Evolutionary conservation across 2,329 filamentous ascomycete genomes (phyloP), one percentile per base, ranked within the genome.

Genomic region (Apiospora malaysiana): DNA sequence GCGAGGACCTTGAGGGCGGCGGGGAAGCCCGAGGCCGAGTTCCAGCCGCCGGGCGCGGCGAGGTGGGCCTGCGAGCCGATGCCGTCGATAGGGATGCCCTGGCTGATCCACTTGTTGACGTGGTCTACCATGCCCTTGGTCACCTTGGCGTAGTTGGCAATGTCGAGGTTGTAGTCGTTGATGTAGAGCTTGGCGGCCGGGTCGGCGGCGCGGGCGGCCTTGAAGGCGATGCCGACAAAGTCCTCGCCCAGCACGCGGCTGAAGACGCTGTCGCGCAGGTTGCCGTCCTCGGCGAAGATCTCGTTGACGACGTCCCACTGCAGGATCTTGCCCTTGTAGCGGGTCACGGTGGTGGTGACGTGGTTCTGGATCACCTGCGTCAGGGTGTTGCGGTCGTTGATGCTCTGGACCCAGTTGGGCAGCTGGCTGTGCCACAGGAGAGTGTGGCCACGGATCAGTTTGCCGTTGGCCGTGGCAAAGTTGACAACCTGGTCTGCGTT

Each of bases 91-190:
- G 86, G 87, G 14, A 89, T 78, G 68, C 87, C 87, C 1, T 79
- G 82, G 0, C 81, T 81, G 70, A 84, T 75, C 85, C 85, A 88
- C 70, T 84, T 80, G 70, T 83, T 82, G 72, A 90, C 87, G 68
- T 87, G 80, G 42, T 75, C 75, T 8, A 84, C 82, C 79, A 89
- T 84, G 66, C 83, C 83, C 47, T 76, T 79, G 68, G 82, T 81
- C 68, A 82, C 71, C 82, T 93, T 93, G 72, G 85, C 81, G 75
- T 87, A 87, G 72, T 75, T 83, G 37, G 89, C 85, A 43, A 78
- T 83, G 80, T 91, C 90, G 71, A 91, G 85, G 81, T 91, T 91
- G 80, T 85, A 87, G 77, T 93, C 91, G 79, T 93, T 94, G 82
- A 93, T 92, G 83, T 92, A 93, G 45, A 93, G 85, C 81, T 90